Evolutionary conservation across 148 eudicot genomes (phyloP).

Genomic region (Amaranthus cruentus): DNA sequence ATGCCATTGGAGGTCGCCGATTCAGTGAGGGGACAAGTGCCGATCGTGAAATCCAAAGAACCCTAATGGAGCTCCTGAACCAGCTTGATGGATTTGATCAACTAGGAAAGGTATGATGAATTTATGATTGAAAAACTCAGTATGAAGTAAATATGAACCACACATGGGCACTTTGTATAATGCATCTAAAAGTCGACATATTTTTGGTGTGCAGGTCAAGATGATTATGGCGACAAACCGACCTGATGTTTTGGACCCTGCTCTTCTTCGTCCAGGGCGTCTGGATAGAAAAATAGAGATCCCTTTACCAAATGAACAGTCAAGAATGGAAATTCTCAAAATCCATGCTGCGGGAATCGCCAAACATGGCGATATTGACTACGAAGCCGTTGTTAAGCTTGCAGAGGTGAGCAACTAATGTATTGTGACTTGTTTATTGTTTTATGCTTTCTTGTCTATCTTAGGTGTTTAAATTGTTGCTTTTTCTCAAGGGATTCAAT

Average conservation of each 20-base stretch:
- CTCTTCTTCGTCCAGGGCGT: slow-evolving; percentile 98
- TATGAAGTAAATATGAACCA: neutral
- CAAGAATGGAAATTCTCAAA: slow-evolving; percentile 88
- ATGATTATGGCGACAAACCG: slow-evolving; percentile 99
- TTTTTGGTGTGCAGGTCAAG: slow-evolving; percentile 44
- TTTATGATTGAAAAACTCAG: neutral
- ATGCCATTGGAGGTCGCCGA: slow-evolving; percentile 96
- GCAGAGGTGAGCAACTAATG: slow-evolving; percentile 60
- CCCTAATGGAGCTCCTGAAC: slow-evolving; percentile 91
- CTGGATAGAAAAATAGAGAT: slow-evolving; percentile 97
- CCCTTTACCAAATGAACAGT: slow-evolving; percentile 98
- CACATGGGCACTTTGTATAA: neutral
- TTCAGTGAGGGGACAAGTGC: slow-evolving; percentile 99
- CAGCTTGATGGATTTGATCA: slow-evolving; percentile 94
- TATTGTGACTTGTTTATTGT: neutral
- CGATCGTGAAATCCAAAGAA: slow-evolving; percentile 97
- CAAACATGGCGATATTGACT: slow-evolving; percentile 97
- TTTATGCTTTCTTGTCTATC: neutral
- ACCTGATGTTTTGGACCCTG: slow-evolving; percentile 98
- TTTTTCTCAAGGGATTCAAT: slow-evolving; percentile 64
- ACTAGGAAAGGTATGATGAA: slow-evolving; percentile 72
- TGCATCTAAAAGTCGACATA: neutral
- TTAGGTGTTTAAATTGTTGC: slow-evolving; percentile 2
- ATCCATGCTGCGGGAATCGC: slow-evolving; percentile 98
- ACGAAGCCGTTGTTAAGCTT: slow-evolving; percentile 95